Base-by-base conservation (phyloP, 2,329 filamentous ascomycete species). In the Penicillium sclerotiorum region DNA sequence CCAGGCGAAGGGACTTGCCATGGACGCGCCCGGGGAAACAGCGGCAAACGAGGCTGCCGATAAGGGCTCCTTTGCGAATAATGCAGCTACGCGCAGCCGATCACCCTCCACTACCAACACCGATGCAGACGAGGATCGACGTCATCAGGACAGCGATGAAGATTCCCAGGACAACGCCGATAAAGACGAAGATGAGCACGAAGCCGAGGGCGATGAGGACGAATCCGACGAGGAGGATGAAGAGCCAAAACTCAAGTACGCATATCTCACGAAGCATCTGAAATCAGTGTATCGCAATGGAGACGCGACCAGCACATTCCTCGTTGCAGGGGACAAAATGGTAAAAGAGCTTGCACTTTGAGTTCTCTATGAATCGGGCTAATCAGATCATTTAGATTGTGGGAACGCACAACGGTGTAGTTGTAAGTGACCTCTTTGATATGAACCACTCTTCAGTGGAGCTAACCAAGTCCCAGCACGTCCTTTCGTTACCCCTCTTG, bases 301-400 rank as follows among this genome's bases (percentile, higher is more conserved):
- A 61, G 94, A 99, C 80, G 90, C 91, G 60, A 96, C 93, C 21
- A 96, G 92, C 71, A 79, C 89, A 8, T 96, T 96, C 68, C 75
- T 95, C 42, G 90, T 95, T 42, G 89, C 89, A 33, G 93, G 93
- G 45, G 93, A 99, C 77, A 97, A 97, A 77, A 95, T 97, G 93
- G 90, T 93, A 77, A 48, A 49, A n/a, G 40, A n/a, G 3, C 3
- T 17, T 48, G 33, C 28, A 9, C 18, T 13, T 11, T 3, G 12
- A 15, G 11, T 3, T 17, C 1, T 17, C 1, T 12, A 30, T 15
- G 3, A 18, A 25, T 5, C n/a, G 30, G 60, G 49, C 73, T 76
- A 60, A 73, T 61, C 15, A 58, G 52, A 9, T 2, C 57, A 51
- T 57, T 41, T 73, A 93, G 89, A 87, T 96, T 55, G 79, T 95